Conservation (phyloP, 2,329 filamentous ascomycete genomes). For the Phialophora verrucosa region DNA sequence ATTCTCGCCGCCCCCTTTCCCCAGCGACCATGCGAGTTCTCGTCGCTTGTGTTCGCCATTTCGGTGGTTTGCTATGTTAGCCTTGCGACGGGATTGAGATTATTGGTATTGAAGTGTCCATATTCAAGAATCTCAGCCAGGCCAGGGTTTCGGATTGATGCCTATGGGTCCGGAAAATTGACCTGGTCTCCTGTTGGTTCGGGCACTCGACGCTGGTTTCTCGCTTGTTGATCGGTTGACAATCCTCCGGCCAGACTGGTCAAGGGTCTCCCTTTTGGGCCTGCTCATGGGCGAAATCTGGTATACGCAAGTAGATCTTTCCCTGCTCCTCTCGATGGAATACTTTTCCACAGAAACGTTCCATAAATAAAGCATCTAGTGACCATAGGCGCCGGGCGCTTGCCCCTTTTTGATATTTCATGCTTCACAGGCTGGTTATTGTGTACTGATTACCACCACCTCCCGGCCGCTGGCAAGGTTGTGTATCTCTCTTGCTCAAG, state of each 20-base stretch:
- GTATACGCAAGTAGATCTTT: not conserved
- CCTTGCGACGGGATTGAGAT: slow-evolving; percentile 12
- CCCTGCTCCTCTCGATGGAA: not conserved
- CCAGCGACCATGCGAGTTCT: not conserved
- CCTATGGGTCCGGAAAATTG: slow-evolving; percentile 20
- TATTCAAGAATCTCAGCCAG: slow-evolving; percentile 26
- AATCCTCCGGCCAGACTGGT: slow-evolving; percentile 29
- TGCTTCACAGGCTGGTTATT: not conserved
- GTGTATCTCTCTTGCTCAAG: not conserved
- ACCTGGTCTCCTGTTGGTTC: slow-evolving; percentile 28
- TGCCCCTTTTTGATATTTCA: slow-evolving; percentile 6
- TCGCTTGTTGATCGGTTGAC: slow-evolving; percentile 29
- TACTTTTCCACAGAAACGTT: slow-evolving; percentile 9
- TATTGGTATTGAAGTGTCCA: slow-evolving; percentile 9
- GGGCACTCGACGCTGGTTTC: slow-evolving; percentile 32
- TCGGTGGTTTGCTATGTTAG: slow-evolving; percentile 10
- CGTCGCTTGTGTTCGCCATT: slow-evolving; percentile 13
- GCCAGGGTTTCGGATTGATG: slow-evolving; percentile 40
- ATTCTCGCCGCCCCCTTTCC: not conserved
- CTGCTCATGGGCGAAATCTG: not conserved
- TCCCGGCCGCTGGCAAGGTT: not conserved
- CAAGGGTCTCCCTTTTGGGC: slow-evolving; percentile 8
- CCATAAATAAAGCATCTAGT: slow-evolving; percentile 31
- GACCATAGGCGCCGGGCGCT: slow-evolving; percentile 23
- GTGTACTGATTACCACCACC: not conserved